Evolutionary conservation across 345 rosid species (phyloP), one percentile per base, ranked within the genome.

Genomic region (Triadica sebifera): DNA sequence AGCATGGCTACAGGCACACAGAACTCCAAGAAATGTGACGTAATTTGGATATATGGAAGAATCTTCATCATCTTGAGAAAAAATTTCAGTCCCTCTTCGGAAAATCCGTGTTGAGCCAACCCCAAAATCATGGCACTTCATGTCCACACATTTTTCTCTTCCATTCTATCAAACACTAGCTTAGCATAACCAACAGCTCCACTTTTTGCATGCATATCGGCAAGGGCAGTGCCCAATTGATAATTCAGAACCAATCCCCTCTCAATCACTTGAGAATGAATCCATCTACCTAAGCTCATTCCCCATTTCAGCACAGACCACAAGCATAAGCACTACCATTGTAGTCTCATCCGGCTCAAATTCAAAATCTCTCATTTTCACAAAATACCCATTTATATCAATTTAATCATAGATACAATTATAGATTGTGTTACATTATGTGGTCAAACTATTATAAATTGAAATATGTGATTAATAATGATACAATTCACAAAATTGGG

Each of bases 121-220:
- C 99, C 97, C 76, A 85, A 69, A 22, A 93, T 95, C 97, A 95
- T 93, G 4, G 99, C 92, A 76, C 94, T 91, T 96, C 97, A 93
- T 50, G 96, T 87, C 99, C 98, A 89, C 20, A 91, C 92, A 73
- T 89, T 91, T 79, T 66, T 92, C 58, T 86, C 85, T 60, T 53
- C 39, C 89, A 89, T 84, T 72, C 79, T 81, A 25, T 80, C 67
- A 66, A 94, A 92, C 69, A 86, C 88, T 16, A 61, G 63, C 82
- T 70, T 74, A 45, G 93, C 93, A 73, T 81, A 84, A 61, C 41
- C 74, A 46, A 88, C 72, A 55, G 83, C 81, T 60, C 95, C 98
- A 65, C 92, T 82, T 75, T 89, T 92, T 0, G 85, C 88, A 50
- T 92, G 92, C 95, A 89, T 90, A 67, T 94, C 89, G 2, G 91